Base-by-base conservation (phyloP, 1,139 yeast species). In the Pichia sp. region DNA sequence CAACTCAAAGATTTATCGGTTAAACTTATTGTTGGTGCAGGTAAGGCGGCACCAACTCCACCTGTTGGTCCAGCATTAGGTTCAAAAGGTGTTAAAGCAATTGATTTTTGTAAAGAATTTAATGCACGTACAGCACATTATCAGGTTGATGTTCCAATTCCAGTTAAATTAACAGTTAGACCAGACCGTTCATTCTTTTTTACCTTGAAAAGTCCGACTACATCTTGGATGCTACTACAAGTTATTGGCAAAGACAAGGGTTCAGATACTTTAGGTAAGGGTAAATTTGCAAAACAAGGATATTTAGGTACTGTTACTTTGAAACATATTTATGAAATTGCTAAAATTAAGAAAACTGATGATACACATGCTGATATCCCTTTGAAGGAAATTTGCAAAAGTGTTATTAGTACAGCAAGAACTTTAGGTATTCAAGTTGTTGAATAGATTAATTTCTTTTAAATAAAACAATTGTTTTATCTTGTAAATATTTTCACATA, bases 41-140 rank as follows among this genome's bases (percentile, higher is more conserved):
- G 98, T 9, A 90, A 90, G 68, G 99, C 99, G 0, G 95, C 98
- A 0, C 99, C 99, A 44, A 86, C 96, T 1, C 99, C 99, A 38
- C 99, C 99, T 8, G 98, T 93, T 27, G 99, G 99, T 59, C 99
- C 99, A 42, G 99, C 99, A 0, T 75, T 93, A 53, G 99, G 99
- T 60, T 93, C 99, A 55, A 91, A 93, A 69, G 99, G 99, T 74
- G 96, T 93, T 53, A 95, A 95, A 69, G 98, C 99, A 58, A 95
- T 93, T 64, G 99, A 95, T 69, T 93, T 93, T 66, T 93, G 99
- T 74, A 95, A 93, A 71, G 98, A 93, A 69, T 95, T 95, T 75
- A 93, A 95, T 68, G 99, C 99, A 44, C 83, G 96, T 70, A 90
- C 98, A 16, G 96, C 96, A 18, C 83, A 83, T 62, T 84, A 79